A percentile compares a stretch with the other conserved stretches of the same genome.
Conservation (phyloP, 2,329 filamentous ascomycete genomes). For the Trichoderma pleuroti region DNA sequence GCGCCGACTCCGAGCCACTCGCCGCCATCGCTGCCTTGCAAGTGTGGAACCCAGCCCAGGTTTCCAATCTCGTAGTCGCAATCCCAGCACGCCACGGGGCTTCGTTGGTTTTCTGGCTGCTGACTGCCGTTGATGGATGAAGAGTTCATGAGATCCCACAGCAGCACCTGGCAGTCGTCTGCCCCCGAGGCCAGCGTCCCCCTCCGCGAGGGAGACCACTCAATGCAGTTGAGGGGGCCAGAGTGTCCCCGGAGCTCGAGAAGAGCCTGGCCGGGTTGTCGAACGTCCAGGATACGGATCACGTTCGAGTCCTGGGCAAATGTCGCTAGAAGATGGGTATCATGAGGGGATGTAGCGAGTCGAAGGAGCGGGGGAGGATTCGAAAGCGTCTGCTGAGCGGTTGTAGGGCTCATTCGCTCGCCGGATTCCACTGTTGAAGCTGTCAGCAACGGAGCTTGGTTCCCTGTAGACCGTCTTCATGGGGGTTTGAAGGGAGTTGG, state of each 20-base stretch:
- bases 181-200: constrained; percentile 87
- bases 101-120: constrained; percentile 56
- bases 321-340: constrained; percentile 92
- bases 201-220: constrained; percentile 86
- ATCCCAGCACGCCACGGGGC: constrained; percentile 73
- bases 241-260: constrained; percentile 88
- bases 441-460: constrained; percentile 22
- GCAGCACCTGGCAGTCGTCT: constrained; percentile 85
- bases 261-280: constrained; percentile 91
- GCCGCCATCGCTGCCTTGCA: constrained; percentile 64
- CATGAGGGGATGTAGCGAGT: constrained; percentile 87
- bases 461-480: background rate
- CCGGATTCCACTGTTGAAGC: constrained; percentile 43
- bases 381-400: constrained; percentile 72
- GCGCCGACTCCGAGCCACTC: constrained; percentile 84
- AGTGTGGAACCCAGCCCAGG: constrained; percentile 76
- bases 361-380: constrained; percentile 75
- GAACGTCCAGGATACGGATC: constrained; percentile 91
- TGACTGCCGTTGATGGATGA: constrained; percentile 48
- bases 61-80: constrained; percentile 87
- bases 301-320: constrained; percentile 91
- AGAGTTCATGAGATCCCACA: constrained; percentile 80
- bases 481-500: background rate
- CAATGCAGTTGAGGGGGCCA: constrained; percentile 83
- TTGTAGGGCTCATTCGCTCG: constrained; percentile 67